A percentile compares a stretch with the other conserved stretches of the same genome.
phyloP scores from a whole-genome alignment of 352 stramenopile species.

The Phytophthora kernoviae region DNA sequence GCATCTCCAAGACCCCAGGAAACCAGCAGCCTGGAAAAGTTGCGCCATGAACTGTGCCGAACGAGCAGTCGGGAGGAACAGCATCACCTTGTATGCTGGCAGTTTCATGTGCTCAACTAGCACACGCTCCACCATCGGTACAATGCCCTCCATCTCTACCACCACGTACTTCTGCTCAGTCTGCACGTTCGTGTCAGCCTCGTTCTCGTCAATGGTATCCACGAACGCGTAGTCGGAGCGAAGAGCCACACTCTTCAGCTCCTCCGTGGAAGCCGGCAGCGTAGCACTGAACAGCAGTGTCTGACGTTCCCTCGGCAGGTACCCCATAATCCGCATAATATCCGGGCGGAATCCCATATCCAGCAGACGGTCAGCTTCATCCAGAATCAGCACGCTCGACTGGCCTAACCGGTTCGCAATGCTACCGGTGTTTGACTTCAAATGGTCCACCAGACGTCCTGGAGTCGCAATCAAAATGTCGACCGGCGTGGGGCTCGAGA shows the following conservation, averaged over 20 bases:
- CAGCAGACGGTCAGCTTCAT: constrained; percentile 97
- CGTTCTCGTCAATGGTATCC: constrained; percentile 92
- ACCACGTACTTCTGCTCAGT: constrained; percentile 89
- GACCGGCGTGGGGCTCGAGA: constrained; percentile 45
- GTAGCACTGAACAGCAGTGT: constrained; percentile 98
- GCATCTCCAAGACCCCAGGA: constrained; percentile 93
- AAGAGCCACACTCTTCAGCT: constrained; percentile 90
- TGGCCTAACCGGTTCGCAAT: constrained; percentile 68
- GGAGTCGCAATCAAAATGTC: constrained; percentile 97
- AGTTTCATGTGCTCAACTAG: constrained; percentile 79
- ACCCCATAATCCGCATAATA: constrained; percentile 90
- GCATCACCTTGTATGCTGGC: constrained; percentile 93
- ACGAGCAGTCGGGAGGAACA: constrained; percentile 94
- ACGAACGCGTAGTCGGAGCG: constrained; percentile 89
- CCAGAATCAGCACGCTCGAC: constrained; percentile 80
- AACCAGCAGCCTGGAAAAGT: constrained; percentile 83
- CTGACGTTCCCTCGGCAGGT: constrained; percentile 75
- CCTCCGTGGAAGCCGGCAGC: constrained; percentile 83
- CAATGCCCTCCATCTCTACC: constrained; percentile 67
- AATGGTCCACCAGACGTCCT: constrained; percentile 95
- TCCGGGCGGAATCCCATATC: constrained; percentile 96
- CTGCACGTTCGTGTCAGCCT: constrained; percentile 90
- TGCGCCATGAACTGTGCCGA: constrained; percentile 90
- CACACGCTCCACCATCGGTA: constrained; percentile 68
- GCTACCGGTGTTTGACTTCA: constrained; percentile 91